Base-by-base conservation (phyloP, 257 asterid species). In the Solanum etuberosum region DNA sequence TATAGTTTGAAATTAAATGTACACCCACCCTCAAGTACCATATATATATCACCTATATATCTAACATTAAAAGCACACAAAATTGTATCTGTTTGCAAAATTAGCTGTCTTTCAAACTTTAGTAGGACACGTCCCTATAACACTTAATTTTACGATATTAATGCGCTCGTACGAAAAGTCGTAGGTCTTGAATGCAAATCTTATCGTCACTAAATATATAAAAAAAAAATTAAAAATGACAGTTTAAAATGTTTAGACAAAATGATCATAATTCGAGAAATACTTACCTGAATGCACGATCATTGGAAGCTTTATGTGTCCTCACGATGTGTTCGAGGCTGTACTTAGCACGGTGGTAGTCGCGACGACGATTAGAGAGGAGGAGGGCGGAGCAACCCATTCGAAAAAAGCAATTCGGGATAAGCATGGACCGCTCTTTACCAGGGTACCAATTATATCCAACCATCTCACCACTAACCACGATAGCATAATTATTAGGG, bases 361-460 rank as follows among this genome's bases (percentile, higher is more conserved):
- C 98, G 0, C 97, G 98, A 90, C 94, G 95, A 91, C 99, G 96
- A 81, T 97, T 96, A 83, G 99, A 97, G 23, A 96, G 92, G 89
- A 96, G 84, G 29, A 95, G 85, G 87, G 99, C 98, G 85, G 99
- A 96, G 95, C 99, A 95, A 40, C 99, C 99, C 99, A 96, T 97
- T 31, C 99, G 90, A 85, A 96, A 97, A 90, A 93, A 96, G 83
- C 98, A 96, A 83, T 96, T 97, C 0, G 99, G 98, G 27, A 97
- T 92, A 2, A 96, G 95, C 99, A 97, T 97, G 5, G 99, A 96
- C 3, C 97, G 84, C 7, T 96, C 97, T 54, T 94, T 94, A 29
- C 99, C 99, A 0, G 95, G 96, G 87, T 97, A 97, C 98, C 98
- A 97, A 85, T 96, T 97, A 68, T 90, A 97, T 2, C 93, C 99